phyloP scores from a whole-genome alignment of 2,329 filamentous ascomycete genomes.

The Ilyonectria mors-panacis region DNA sequence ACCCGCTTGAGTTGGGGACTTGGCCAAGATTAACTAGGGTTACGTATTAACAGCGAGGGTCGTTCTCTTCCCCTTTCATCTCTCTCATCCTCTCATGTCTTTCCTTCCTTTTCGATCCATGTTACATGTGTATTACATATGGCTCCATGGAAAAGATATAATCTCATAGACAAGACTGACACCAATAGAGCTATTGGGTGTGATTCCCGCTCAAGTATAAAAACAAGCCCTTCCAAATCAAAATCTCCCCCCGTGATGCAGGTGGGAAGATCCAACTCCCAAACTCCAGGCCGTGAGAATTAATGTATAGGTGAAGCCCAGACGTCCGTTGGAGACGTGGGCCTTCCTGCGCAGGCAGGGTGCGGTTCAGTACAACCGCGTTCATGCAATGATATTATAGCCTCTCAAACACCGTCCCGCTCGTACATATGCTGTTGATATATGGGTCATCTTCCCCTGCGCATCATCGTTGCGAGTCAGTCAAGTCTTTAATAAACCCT shows the following conservation, averaged over 20 bases:
- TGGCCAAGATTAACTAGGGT: conserved; percentile 30
- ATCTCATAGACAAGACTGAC: conserved; percentile 14
- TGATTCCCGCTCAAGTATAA: conserved; percentile 11
- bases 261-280: conserved; percentile 26
- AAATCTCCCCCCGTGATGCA: conserved; percentile 4
- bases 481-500: conserved; percentile 62
- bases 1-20: conserved; percentile 14
- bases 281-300: conserved; percentile 48
- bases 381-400: conserved; percentile 19
- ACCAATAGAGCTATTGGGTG: background rate
- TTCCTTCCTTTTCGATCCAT: conserved; percentile 31
- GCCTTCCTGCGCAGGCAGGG: conserved; percentile 20
- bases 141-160: conserved; percentile 21
- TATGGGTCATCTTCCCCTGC: conserved; percentile 18
- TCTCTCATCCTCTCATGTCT: conserved; percentile 26
- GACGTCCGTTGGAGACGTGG: conserved; percentile 14
- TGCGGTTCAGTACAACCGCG: conserved; percentile 13
- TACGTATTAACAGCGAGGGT: conserved; percentile 33
- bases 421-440: conserved; percentile 31
- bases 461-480: conserved; percentile 35
- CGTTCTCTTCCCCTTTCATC: conserved; percentile 28
- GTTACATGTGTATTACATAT: conserved; percentile 32
- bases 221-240: conserved; percentile 6
- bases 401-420: conserved; percentile 22
- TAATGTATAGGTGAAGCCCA: conserved; percentile 36